Percentiles rank a stretch among this genome's conserved stretches.
These are phyloP conservation scores for Heritiera littoralis DNA, from an alignment of 345 rosid species.

Conservation along the genomic window DNA sequence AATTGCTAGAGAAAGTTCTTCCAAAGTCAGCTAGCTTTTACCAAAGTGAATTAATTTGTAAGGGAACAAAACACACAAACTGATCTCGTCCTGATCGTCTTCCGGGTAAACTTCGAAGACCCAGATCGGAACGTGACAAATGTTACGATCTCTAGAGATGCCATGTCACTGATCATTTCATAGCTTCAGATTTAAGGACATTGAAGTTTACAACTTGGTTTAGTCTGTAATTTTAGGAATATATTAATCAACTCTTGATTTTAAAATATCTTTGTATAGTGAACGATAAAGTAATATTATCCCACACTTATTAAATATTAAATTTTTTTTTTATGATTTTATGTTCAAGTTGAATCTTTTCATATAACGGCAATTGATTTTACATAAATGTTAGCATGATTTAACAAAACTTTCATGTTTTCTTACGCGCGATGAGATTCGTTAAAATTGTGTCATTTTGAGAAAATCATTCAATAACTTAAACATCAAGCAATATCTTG, in stretches of 20 bases:
- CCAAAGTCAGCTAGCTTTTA: background rate
- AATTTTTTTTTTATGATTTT: no score
- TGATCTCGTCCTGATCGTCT: background rate
- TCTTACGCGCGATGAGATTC: no score
- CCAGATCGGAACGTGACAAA: background rate
- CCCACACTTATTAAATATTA: no score
- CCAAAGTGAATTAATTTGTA: background rate
- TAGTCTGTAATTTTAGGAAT: background rate
- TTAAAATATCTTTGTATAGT: no score
- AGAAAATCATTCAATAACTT: background rate
- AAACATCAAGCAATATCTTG: background rate
- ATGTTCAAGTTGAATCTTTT: no score
- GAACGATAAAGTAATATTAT: no score
- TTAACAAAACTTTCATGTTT: no score
- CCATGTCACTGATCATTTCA: background rate
- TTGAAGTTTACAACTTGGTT: background rate
- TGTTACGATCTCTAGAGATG: background rate
- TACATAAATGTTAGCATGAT: no score
- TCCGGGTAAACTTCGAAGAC: background rate
- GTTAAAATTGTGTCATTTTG: no score
- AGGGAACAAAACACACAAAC: background rate
- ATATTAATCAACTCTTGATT: background rate
- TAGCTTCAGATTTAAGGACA: background rate
- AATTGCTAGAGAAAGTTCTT: background rate
- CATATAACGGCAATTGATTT: no score